Conservation (phyloP, 23 red algal genomes). For the Gracilariopsis chorda region DNA sequence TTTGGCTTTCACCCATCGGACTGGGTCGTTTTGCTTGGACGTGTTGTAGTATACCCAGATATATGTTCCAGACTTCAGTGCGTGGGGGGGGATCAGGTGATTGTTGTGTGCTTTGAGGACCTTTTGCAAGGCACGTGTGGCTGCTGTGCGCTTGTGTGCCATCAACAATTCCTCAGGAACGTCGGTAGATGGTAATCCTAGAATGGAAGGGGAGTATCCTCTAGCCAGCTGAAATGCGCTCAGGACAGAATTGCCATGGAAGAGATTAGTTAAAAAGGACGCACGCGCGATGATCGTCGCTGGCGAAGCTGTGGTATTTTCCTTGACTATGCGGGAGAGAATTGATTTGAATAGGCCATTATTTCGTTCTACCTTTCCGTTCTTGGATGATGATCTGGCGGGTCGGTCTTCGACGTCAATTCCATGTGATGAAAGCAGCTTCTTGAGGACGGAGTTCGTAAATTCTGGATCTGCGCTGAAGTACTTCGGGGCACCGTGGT, state of each 20-base stretch:
- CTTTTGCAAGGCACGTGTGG: background rate
- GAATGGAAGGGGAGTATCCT: background rate
- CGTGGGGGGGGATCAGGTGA: background rate
- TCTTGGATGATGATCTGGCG: background rate
- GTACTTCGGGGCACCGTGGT: background rate
- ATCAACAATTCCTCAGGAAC: background rate
- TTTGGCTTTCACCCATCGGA: conserved; percentile 7
- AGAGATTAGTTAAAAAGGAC: conserved; percentile 7
- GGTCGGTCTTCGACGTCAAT: background rate
- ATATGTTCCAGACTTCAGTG: background rate
- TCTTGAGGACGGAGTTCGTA: background rate
- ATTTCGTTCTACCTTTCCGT: conserved; percentile 8
- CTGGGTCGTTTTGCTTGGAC: conserved; percentile 1
- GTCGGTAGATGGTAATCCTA: background rate
- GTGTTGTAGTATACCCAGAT: conserved; percentile 21
- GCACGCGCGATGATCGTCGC: background rate
- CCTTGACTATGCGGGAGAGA: background rate
- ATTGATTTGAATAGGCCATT: conserved; percentile 14
- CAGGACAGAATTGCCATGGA: background rate
- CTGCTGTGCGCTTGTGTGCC: background rate
- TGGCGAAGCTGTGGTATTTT: background rate
- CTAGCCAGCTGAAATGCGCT: conserved; percentile 14
- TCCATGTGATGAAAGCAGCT: background rate
- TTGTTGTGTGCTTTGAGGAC: background rate
- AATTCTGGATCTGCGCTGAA: conserved; percentile 19